Evolutionary conservation across 1,284 basidiomycete species (phyloP), one percentile per base, ranked within the genome.

Genomic region (Cystobasidiaceae sp.): DNA sequence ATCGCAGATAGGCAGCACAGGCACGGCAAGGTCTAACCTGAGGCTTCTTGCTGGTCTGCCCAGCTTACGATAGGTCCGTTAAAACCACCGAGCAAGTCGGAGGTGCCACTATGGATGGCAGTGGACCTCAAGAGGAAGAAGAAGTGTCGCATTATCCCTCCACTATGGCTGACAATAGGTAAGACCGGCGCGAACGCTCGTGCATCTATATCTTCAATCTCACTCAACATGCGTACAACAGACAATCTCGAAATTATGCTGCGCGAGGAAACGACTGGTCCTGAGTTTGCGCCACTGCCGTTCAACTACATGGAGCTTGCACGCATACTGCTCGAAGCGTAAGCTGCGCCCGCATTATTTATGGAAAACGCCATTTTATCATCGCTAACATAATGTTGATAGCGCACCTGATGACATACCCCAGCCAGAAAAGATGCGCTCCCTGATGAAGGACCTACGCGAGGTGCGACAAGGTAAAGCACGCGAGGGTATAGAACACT

Each of bases 401-500:
- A 97, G 93, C 0, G 93, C 94, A 0, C 81, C 89, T 6, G 93
- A 97, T 74, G 93, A 98, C 72, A 78, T 97, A 1, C 82, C 86
- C 52, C 84, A 86, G 55, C 84, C 91, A 0, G 90, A 92, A 60
- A 86, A 84, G 69, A 80, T 98, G 17, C 84, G 91, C 1, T 85
- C 86, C 1, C 77, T 97, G 2, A 82, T 98, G 43, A 94, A 97
- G 77, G 93, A 97, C 75, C 82, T 98, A 33, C 87, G 92, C 17
- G 93, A 98, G 79, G 89, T 89, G 17, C 83, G 94, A 46, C 94
- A 97, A 76, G 87, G 90, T 27, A 98, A 98, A 76, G 87, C 89
- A 77, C 80, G 93, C 67, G 84, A 87, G 48, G 92, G 93, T 81
- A 79, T 97, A 6, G 67, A 67, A 15, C 75, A 75, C 63, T 60